Evolutionary conservation across 805 yeast species (phyloP), one percentile per base, ranked within the genome.

Genomic region (Schwanniomyces yamadae): DNA sequence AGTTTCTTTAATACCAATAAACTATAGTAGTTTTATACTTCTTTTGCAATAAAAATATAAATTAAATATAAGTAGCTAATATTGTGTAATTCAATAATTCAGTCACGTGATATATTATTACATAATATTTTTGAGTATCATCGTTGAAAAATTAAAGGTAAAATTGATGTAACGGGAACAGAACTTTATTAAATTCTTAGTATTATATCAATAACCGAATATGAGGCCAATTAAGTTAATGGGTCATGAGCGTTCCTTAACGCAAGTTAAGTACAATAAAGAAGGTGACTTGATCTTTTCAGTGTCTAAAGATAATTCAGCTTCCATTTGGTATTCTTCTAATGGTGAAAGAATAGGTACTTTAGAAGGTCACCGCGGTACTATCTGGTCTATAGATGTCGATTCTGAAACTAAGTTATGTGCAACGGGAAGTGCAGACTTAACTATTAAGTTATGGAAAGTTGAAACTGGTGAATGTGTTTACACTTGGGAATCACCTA

Each of bases 281-380:
- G 98, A 95, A 56, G 99, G 99, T 30, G 99, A 93, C 62, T 66
- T 93, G 49, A 75, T 93, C 39, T 83, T 93, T 59, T 82, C 98
- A 8, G 90, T 87, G 26, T 88, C 96, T 46, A 89, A 93, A 64
- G 99, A 93, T 75, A 75, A 77, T 51, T 78, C 81, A 9, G 95
- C 95, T 2, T 82, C 90, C 31, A 82, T 91, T 43, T 95, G 98
- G 97, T 93, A 77, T 65, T 79, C 97, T 20, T 81, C 84, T 45
- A 91, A 90, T 61, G 99, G 99, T 53, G 99, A 93, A 68, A 80
- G 98, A 63, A 66, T 93, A 40, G 99, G 99, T 33, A 93, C 99
- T 41, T 77, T 87, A 49, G 79, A 68, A 39, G 73, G 73, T 24
- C 98, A 93, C 62, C 74, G 75, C 40, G 99, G 99, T 81, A 85